Base-by-base conservation (phyloP, 768 basidiomycete species). In the Tubosaeta brunneosetosa region DNA sequence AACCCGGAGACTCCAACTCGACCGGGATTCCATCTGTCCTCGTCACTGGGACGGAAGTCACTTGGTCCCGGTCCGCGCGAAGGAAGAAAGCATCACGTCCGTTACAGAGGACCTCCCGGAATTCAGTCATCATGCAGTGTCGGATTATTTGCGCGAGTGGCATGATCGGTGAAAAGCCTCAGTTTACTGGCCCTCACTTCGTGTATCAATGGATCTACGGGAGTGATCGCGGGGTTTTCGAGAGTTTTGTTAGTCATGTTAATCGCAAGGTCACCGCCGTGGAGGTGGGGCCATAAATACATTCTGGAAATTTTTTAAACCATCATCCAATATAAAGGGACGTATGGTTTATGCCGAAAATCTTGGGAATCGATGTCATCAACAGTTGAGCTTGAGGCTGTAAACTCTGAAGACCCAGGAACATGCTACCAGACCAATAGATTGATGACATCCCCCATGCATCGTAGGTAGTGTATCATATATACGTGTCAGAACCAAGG, bases 11-110 rank as follows among this genome's bases (percentile, higher is more conserved):
- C 17, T 10, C 36, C 8, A 17, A 47, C 33, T 19, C 43, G 2
- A 51, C 37, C 36, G 8, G 33, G 26, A n/a, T 53, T 50, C 44
- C 55, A 50, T 32, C 48, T 37, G 54, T 67, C 17, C 47, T 72
- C 12, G 67, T 76, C 14, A 55, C 36, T 9, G 71, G 69, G 12
- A 43, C 55, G 6, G 58, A 65, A n/a, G 71, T 85, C 52, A 82
- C 82, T 1, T 90, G 88, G 89, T 84, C 87, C 0, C 77, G 88
- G 11, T 74, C 77, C 9, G 87, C 83, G 2, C 74, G 86, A 16
- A 70, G 84, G 60, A 77, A 75, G 60, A 74, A 74, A 55, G 63
- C 59, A 10, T 40, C 52, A 51, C 16, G 47, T 32, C 46, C 41
- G 19, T 33, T 16, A 19, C 52, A 33, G 25, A 13, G 14, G 16